phyloP scores from a whole-genome alignment of 495 filamentous ascomycete species.

The Evernia prunastri region DNA sequence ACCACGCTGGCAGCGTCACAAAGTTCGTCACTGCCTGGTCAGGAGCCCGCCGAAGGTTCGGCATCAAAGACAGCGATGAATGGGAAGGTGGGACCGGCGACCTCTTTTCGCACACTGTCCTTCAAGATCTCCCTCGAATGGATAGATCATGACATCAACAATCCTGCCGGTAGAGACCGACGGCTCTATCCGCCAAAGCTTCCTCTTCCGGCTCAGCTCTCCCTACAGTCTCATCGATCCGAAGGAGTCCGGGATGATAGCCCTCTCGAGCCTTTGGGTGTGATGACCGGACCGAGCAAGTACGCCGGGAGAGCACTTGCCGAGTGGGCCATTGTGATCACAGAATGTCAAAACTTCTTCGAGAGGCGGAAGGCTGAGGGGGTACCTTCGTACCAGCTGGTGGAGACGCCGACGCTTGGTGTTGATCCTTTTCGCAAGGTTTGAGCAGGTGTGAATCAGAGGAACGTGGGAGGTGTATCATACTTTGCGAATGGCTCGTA shows the following conservation, averaged over 20 bases:
- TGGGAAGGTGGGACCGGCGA: slow-evolving; percentile 10
- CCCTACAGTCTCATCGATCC: slow-evolving; percentile 28
- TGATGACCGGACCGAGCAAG: slow-evolving; percentile 43
- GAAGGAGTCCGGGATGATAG: slow-evolving; percentile 6
- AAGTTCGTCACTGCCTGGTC: background rate
- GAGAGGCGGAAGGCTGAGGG: slow-evolving; percentile 82
- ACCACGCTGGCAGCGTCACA: background rate
- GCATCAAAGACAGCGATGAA: slow-evolving; percentile 5
- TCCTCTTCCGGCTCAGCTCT: slow-evolving; percentile 60
- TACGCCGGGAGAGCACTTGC: slow-evolving; percentile 86
- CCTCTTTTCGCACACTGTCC: slow-evolving; percentile 53
- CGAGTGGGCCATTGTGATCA: slow-evolving; percentile 80
- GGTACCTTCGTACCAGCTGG: slow-evolving; percentile 61
- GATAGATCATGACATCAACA: slow-evolving; percentile 52
- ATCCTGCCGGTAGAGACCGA: slow-evolving; percentile 46
- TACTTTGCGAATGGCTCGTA: background rate
- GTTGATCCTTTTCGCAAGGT: slow-evolving; percentile 75
- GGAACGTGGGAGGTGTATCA: background rate
- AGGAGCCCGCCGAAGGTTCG: slow-evolving; percentile 3
- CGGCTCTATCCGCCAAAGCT: slow-evolving; percentile 67
- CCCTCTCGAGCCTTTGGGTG: slow-evolving; percentile 30
- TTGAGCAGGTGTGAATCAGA: slow-evolving; percentile 20
- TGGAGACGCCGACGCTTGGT: slow-evolving; percentile 82
- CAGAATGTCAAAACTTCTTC: slow-evolving; percentile 88
- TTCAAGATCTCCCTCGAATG: slow-evolving; percentile 80